Base-by-base conservation (phyloP, 164 flowering plant species). In the Akebia trifoliata region DNA sequence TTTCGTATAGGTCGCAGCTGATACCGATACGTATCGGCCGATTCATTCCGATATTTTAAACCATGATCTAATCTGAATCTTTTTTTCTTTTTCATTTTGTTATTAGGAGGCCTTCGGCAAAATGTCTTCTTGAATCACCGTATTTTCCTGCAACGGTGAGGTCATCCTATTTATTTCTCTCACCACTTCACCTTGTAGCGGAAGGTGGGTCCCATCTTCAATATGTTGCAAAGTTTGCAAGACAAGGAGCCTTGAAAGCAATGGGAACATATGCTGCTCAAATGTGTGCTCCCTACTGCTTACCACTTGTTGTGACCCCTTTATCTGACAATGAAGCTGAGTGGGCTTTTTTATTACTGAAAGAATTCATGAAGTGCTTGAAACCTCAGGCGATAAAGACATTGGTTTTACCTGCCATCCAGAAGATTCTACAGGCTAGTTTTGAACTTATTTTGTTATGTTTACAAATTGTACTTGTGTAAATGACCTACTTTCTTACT, bases 391-490 rank as follows among this genome's bases (percentile, higher is more conserved):
- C 96, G 24, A 77, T 84, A 64, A 79, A 74, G 74, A 59, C 69
- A 36, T 62, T 80, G 56, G 51, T 93, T 42, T 61, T 93, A 67
- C 94, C 97, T 37, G 50, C 74, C 47, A 74, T 93, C 43, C 96
- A 84, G 77, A 93, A 84, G 76, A 86, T 93, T 67, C 68, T 93
- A 55, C 99, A 90, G 97, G 99, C 74, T 71, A 68, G 85, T 82
- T 46, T 14, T 65, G 54, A 61, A 42, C 61, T 59, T 8, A 63
- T 59, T n/a, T 32, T 43, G 37, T 44, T 65, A 32, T 21, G n/a
- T 49, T 21, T 57, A 21, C 55, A 26, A 5, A 37, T 50, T 32
- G 46, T n/a, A 26, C 43, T 49, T 21, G 9, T 48, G 1, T 21
- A 21, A 15, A 18, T 50, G 45, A 29, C 6, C 52, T 52, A 8